These are phyloP conservation scores for Schizophyllum amplum DNA, from an alignment of 1,284 basidiomycete genomes.

Conservation along the genomic window DNA sequence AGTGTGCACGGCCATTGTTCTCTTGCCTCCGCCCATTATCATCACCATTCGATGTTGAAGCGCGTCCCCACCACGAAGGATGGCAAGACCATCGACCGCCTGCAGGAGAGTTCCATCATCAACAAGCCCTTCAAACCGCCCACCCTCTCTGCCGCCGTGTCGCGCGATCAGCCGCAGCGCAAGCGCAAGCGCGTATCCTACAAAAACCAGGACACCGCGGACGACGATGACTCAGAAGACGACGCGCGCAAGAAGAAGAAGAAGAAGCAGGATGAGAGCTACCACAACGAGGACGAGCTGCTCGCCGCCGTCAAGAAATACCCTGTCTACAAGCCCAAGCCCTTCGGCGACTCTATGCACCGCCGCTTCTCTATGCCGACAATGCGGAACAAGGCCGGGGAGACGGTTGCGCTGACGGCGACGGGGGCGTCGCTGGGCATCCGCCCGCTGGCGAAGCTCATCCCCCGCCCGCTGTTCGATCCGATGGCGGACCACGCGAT, in stretches of 20 bases:
- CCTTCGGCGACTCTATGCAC: constrained; percentile 48
- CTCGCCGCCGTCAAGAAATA: constrained; percentile 63
- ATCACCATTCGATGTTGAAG: constrained; percentile 44
- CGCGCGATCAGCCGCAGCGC: constrained; percentile 57
- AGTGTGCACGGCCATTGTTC: not conserved
- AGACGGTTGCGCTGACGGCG: constrained; percentile 54
- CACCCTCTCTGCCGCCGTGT: constrained; percentile 34
- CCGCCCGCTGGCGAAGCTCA: constrained; percentile 74
- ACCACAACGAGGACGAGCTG: constrained; percentile 48
- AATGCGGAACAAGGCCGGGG: constrained; percentile 78
- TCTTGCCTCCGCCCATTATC: not conserved
- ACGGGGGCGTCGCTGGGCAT: constrained; percentile 82
- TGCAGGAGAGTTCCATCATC: constrained; percentile 61
- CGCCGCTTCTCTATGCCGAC: constrained; percentile 82
- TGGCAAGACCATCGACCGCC: constrained; percentile 54
- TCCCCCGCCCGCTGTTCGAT: constrained; percentile 90
- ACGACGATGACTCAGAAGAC: constrained; percentile 48
- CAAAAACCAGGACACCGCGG: constrained; percentile 48
- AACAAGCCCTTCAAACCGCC: constrained; percentile 81
- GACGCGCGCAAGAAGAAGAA: constrained; percentile 46
- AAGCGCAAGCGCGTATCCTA: constrained; percentile 83
- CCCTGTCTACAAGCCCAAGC: constrained; percentile 80
- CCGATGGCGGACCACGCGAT: constrained; percentile 98
- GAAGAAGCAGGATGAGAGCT: constrained; percentile 40
- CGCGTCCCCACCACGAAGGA: constrained; percentile 63